These are phyloP conservation scores for Loxodes magnus DNA, from an alignment of 73 alveolate genomes.

Conservation along the genomic window DNA sequence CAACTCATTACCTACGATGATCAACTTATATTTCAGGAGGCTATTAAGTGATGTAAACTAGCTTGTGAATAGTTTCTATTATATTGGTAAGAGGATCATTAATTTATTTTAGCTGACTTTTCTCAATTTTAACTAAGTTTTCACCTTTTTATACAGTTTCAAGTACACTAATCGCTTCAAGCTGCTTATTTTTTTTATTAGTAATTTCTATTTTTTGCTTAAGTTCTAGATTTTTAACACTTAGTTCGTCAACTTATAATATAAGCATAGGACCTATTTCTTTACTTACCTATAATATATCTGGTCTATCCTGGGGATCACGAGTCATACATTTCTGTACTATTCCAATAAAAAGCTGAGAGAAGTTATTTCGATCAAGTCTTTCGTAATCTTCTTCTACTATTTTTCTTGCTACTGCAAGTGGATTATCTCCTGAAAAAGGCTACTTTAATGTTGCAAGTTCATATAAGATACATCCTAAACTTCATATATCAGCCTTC, in stretches of 20 bases:
- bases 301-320: slow-evolving; percentile 36
- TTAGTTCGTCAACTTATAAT: slow-evolving; percentile 29
- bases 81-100: slow-evolving; percentile 25
- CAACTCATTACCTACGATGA: slow-evolving; percentile 14
- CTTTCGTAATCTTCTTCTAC: slow-evolving; percentile 52
- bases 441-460: slow-evolving; percentile 41
- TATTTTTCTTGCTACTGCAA: slow-evolving; percentile 46
- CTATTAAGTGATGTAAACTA: slow-evolving; percentile 14
- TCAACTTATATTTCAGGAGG: slow-evolving; percentile 38
- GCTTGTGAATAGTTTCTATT: slow-evolving; percentile 21
- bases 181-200: slow-evolving; percentile 6
- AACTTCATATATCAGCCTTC: slow-evolving; percentile 55
- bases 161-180: slow-evolving; percentile 16
- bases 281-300: slow-evolving; percentile 18
- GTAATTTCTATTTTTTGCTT: slow-evolving; percentile 11
- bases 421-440: slow-evolving; percentile 52
- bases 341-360: slow-evolving; percentile 23
- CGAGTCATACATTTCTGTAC: slow-evolving; percentile 42
- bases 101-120: slow-evolving; percentile 20
- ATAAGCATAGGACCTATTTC: slow-evolving; percentile 30
- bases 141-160: slow-evolving; percentile 8
- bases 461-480: slow-evolving; percentile 46
- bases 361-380: slow-evolving; percentile 17
- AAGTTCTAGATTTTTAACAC: slow-evolving; percentile 14
- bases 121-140: slow-evolving; percentile 13